These are phyloP conservation scores for Tetrahymena thermophila DNA, from an alignment of 73 alveolate species.

Conservation along the genomic window DNA sequence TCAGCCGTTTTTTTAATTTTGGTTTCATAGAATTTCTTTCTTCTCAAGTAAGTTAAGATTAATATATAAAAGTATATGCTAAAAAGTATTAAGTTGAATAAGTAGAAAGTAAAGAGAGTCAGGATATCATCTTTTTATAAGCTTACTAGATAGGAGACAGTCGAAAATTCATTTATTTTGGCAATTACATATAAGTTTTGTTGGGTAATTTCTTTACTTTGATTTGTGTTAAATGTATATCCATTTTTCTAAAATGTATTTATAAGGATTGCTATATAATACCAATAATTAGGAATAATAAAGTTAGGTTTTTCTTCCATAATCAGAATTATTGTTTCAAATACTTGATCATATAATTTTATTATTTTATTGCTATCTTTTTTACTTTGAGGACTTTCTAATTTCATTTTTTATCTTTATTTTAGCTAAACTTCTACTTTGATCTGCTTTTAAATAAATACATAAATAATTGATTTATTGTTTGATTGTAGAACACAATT, in stretches of 20 bases:
- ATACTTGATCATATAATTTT: neutral
- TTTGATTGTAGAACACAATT: neutral
- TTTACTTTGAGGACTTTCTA: neutral
- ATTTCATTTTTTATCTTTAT: neutral
- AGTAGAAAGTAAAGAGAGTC: neutral
- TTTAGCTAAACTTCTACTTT: neutral
- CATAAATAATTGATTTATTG: too few species aligned
- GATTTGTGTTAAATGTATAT: neutral
- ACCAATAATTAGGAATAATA: neutral
- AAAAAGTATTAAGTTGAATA: neutral
- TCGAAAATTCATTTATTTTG: neutral
- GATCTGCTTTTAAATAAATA: neutral
- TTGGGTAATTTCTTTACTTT: neutral
- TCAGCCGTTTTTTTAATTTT: neutral
- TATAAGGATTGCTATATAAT: neutral
- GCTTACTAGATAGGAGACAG: neutral
- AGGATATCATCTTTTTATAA: neutral
- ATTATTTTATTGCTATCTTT: neutral
- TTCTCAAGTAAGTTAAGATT: neutral
- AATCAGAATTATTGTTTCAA: neutral
- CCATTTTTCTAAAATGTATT: neutral
- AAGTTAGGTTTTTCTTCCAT: neutral
- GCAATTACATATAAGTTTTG: neutral
- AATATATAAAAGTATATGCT: neutral
- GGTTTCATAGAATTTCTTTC: neutral